Base-by-base conservation (phyloP, 2,329 filamentous ascomycete species). In the Trichoderma sp. region DNA sequence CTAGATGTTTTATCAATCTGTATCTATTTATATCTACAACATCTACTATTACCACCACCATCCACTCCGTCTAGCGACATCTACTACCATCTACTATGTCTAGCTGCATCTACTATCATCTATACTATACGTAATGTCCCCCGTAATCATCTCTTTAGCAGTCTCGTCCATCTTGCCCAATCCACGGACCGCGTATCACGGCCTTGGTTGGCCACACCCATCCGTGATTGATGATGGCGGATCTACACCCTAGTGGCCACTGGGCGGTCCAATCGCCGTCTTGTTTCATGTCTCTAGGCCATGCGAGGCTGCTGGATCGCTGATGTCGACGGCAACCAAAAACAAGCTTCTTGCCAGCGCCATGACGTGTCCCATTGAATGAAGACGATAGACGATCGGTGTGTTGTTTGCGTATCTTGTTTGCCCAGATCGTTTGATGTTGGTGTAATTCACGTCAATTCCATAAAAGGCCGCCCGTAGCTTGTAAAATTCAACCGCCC, bases 341-440 rank as follows among this genome's bases (percentile, higher is more conserved):
- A 69, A 69, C 67, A 69, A 62, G 67, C 67, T 69, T 69, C 28
- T 61, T 43, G 67, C 23, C 67, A 53, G 57, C 67, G 32, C 68
- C 53, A 71, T 71, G 68, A 71, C 68, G 68, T 71, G 34, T 28
- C 15, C 13, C 13, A 20, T 28, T 64, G 50, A 43, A 57, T 11
- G 28, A 30, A 26, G 13, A 43, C 15, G 64, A 20, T 28, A 32
- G 64, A 39, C 64, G 50, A 47, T 68, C 55, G 65, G 55, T 13
- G 3, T 50, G 26, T 13, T 64, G 43, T 59, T 59, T 59, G 57
- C 57, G 57, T 3, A 28, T 12, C 39, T 43, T 58, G 55, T n/a
- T 58, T 62, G 67, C 30, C 43, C 36, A 11, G 17, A 47, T 69
- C 39, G 39, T n/a, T n/a, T 43, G 15, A 43, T 12, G 11, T 59